A percentile compares a stretch with the other conserved stretches of the same genome.
Evolutionary conservation across 805 yeast genomes (phyloP).

Genomic region (Wickerhamiella siamensis): DNA sequence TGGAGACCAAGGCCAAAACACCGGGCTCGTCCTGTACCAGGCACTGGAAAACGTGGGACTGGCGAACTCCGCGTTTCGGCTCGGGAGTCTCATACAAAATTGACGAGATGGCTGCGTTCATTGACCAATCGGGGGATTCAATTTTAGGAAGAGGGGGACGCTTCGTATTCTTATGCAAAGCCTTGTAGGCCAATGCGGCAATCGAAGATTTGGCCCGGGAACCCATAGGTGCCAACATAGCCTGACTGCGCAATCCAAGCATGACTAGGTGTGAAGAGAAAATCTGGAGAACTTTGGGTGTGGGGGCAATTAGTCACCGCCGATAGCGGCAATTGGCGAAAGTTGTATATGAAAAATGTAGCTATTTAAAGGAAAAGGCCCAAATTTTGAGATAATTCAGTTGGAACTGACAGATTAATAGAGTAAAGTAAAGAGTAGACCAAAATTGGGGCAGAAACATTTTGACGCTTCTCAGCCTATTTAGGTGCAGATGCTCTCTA

Average conservation of each 20-base stretch:
- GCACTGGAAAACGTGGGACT: constrained; percentile 88
- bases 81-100: constrained; percentile 83
- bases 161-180: constrained; percentile 68
- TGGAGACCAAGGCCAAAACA: constrained; percentile 83
- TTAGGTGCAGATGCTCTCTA: too few species aligned
- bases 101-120: constrained; percentile 92
- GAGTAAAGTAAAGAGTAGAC: too few species aligned
- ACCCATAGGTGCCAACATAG: not conserved
- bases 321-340: not conserved
- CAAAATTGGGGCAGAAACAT: too few species aligned
- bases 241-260: not conserved
- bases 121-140: constrained; percentile 89
- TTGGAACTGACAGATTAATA: too few species aligned
- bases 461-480: too few species aligned
- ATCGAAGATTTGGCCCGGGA: constrained; percentile 39
- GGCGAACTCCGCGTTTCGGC: constrained; percentile 41
- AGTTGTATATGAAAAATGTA: too few species aligned
- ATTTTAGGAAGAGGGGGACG: constrained; percentile 87
- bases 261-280: not conserved
- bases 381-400: too few species aligned
- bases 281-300: not conserved
- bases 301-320: not conserved
- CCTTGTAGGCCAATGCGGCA: constrained; percentile 88
- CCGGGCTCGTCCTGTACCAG: constrained; percentile 98
- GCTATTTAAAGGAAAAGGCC: too few species aligned